Conservation (phyloP, 2,329 filamentous ascomycete species). For the Pseudogymnoascus sp. region DNA sequence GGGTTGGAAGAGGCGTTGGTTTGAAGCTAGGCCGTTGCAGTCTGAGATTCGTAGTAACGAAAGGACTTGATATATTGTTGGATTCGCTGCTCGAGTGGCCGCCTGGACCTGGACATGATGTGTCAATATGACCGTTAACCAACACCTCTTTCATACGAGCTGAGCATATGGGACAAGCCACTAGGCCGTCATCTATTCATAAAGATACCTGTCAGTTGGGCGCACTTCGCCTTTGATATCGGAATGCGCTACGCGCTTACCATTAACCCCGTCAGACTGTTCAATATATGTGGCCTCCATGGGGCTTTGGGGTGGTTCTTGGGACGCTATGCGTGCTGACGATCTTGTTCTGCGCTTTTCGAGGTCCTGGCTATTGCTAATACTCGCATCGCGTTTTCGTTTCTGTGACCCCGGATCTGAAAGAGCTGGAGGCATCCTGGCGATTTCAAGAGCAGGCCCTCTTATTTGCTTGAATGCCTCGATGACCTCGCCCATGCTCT, state of each 20-base stretch:
- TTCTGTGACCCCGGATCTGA: constrained; percentile 36
- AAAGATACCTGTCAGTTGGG: background rate
- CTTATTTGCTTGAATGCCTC: constrained; percentile 66
- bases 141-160: constrained; percentile 69
- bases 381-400: constrained; percentile 37
- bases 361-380: background rate
- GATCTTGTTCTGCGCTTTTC: constrained; percentile 6
- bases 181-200: constrained; percentile 46
- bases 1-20: constrained; percentile 60
- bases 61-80: background rate
- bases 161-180: constrained; percentile 75
- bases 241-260: background rate
- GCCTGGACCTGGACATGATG: background rate
- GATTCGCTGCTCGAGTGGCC: constrained; percentile 19
- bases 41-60: background rate
- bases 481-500: constrained; percentile 76
- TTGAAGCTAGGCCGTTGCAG: constrained; percentile 11
- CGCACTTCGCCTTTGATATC: background rate
- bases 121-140: constrained; percentile 74
- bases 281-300: background rate
- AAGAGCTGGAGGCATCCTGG: constrained; percentile 38
- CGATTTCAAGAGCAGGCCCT: constrained; percentile 54
- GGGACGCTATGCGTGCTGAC: background rate
- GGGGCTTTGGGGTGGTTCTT: background rate
- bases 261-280: background rate